Percentiles rank a stretch among this genome's conserved stretches.
Conservation (phyloP, 345 rosid genomes). For the Sonneratia alba region DNA sequence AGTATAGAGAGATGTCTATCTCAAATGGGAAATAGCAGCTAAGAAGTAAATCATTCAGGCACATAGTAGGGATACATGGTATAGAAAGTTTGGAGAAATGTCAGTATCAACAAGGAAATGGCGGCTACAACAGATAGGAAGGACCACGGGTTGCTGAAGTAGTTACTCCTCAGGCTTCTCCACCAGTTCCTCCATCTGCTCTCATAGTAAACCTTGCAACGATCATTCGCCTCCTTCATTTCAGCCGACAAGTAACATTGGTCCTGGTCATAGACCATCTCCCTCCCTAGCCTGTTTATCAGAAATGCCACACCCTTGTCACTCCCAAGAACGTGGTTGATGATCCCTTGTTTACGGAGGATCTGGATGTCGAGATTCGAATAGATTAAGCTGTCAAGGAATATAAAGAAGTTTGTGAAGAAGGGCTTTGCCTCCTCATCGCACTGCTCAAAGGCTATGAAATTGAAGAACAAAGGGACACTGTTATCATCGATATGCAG, state of each 20-base stretch:
- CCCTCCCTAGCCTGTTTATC: slow-evolving; percentile 7
- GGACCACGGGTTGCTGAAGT: slow-evolving; percentile 12
- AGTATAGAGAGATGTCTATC: no score
- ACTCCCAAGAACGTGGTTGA: slow-evolving; percentile 14
- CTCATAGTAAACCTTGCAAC: slow-evolving; percentile 1
- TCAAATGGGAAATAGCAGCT: no score
- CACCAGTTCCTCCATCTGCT: slow-evolving; percentile 7
- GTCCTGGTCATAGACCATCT: slow-evolving; percentile 7
- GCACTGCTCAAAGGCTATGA: slow-evolving; percentile 15
- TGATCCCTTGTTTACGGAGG: slow-evolving; percentile 11
- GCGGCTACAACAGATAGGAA: slow-evolving; percentile 13
- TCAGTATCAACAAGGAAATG: slow-evolving; percentile 8
- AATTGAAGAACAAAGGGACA: slow-evolving; percentile 10
- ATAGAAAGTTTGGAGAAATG: slow-evolving; percentile 6
- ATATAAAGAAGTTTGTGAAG: slow-evolving; percentile 16
- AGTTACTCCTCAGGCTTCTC: background rate
- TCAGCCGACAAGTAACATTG: background rate
- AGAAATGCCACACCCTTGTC: slow-evolving; percentile 7
- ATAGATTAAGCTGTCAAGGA: slow-evolving; percentile 12
- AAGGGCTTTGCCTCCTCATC: slow-evolving; percentile 3
- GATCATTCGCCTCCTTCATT: background rate
- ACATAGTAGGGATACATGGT: slow-evolving; percentile 5
- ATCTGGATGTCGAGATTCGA: slow-evolving; percentile 7
- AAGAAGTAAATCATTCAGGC: background rate
- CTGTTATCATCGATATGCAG: slow-evolving; percentile 10